phyloP scores from a whole-genome alignment of 176 grass and related monocot species.

The Cocos nucifera region DNA sequence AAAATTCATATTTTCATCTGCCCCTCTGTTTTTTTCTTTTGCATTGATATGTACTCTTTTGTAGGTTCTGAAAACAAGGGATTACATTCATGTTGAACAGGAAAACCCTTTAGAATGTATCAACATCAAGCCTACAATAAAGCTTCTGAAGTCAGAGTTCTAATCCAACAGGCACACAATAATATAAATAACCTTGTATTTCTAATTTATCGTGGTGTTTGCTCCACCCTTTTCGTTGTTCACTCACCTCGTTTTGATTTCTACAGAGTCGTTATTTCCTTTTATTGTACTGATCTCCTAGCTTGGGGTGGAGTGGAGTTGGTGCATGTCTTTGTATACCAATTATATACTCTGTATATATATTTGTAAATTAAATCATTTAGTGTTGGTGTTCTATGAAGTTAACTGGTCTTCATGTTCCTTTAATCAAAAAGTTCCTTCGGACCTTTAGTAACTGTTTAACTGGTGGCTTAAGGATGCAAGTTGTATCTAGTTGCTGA shows the following conservation, averaged over 20 bases:
- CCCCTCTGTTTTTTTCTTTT: not conserved
- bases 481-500: too few relatives aligned
- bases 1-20: not conserved
- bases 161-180: conserved; percentile 20
- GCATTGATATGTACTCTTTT: not conserved
- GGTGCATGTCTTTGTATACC: not conserved
- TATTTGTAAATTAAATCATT: conserved; percentile 18
- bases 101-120: conserved; percentile 46
- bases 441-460: too few relatives aligned
- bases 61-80: conserved; percentile 93
- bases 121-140: conserved; percentile 58
- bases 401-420: too few relatives aligned
- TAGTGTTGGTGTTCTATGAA: not conserved
- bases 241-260: not conserved
- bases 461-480: too few relatives aligned
- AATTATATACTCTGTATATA: not conserved
- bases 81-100: conserved; percentile 87
- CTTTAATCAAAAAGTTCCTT: too few relatives aligned
- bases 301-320: not conserved
- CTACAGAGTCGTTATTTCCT: not conserved
- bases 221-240: not conserved
- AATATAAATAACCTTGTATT: not conserved
- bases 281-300: not conserved
- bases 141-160: conserved; percentile 95
- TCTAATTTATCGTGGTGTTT: not conserved